These are phyloP conservation scores for Fusarium sambucinum DNA, from an alignment of 2,329 filamentous ascomycete genomes.

Conservation along the genomic window DNA sequence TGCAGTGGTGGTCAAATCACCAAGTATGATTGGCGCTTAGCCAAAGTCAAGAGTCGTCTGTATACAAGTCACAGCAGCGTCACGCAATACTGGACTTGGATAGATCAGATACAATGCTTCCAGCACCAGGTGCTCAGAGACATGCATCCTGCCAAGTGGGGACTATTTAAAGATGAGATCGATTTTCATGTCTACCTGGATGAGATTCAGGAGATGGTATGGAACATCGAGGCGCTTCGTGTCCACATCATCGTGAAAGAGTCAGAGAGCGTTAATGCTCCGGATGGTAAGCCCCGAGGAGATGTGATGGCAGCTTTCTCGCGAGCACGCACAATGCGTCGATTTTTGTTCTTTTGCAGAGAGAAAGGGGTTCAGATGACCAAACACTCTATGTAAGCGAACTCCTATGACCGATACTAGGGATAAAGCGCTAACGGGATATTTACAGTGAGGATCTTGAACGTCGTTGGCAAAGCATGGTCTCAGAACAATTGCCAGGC, in stretches of 20 bases:
- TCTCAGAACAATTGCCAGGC: slow-evolving; percentile 51
- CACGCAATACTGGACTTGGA: slow-evolving; percentile 69
- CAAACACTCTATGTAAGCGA: slow-evolving; percentile 57
- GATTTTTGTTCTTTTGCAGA: slow-evolving; percentile 63
- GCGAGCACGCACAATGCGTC: slow-evolving; percentile 63
- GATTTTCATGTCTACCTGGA: slow-evolving; percentile 63
- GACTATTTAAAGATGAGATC: slow-evolving; percentile 62
- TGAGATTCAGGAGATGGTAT: slow-evolving; percentile 61
- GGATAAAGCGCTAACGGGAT: slow-evolving; percentile 32
- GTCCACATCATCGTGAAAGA: slow-evolving; percentile 57
- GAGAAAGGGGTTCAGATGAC: slow-evolving; percentile 58
- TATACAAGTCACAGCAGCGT: slow-evolving; percentile 61
- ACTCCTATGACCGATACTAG: slow-evolving; percentile 5
- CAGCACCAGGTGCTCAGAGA: slow-evolving; percentile 67
- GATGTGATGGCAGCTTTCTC: slow-evolving; percentile 66
- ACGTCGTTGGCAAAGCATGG: slow-evolving; percentile 52
- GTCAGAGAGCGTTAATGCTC: slow-evolving; percentile 42
- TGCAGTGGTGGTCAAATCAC: slow-evolving; percentile 60
- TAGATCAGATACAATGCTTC: slow-evolving; percentile 56
- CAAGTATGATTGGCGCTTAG: slow-evolving; percentile 63
- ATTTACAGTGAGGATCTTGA: slow-evolving; percentile 53
- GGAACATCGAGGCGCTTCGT: slow-evolving; percentile 57
- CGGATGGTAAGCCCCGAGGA: slow-evolving; percentile 55
- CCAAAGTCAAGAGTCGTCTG: slow-evolving; percentile 63
- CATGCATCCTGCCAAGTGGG: slow-evolving; percentile 60